Evolutionary conservation across 139 green algal species (phyloP), one percentile per base, ranked within the genome.

Genomic region (Volvox africanus): DNA sequence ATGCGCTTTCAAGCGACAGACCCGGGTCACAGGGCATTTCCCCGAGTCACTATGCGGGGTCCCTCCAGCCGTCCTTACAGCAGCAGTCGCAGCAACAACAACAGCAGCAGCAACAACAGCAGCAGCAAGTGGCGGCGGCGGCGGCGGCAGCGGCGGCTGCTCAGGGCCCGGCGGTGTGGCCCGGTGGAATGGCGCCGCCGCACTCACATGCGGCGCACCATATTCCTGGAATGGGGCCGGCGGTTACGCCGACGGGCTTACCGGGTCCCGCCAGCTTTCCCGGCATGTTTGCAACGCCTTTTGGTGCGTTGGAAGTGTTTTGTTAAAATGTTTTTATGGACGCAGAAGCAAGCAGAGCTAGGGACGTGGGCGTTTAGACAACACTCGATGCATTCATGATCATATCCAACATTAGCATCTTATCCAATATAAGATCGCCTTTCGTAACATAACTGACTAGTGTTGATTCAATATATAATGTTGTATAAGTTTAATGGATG

Each of bases 11-110:
- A 2, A 36, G 32, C 26, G 83, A 88, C 19, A 67, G 67, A 5
- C 83, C 35, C 14, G 83, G 83, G 17, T 88, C 83, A 0, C 83
- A 88, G 12, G 83, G 83, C 12, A 68, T 92, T 16, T 89, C 85
- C 11, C 85, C 85, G 12, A 83, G 44, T 44, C 85, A 75, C 50
- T 82, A 89, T 65, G 67, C 36, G 44, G 44, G 44, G 18, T 80
- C 83, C 22, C 26, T 88, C 0, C 67, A 83, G 20, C 20, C 82
- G 14, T 30, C n/a, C 12, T 21, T 16, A 26, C 32, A 12, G 30
- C 82, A 61, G 21, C 33, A n/a, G 20, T 62, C 30, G 33, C 65
- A 77, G n/a, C 61, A 32, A 13, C 30, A 35, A 44, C 68, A 28
- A 37, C 82, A 80, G 33, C 65, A 18, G 33, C 82, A 71, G 65